phyloP scores from a whole-genome alignment of 106 monocot species.

The Dendrobium huoshanense region DNA sequence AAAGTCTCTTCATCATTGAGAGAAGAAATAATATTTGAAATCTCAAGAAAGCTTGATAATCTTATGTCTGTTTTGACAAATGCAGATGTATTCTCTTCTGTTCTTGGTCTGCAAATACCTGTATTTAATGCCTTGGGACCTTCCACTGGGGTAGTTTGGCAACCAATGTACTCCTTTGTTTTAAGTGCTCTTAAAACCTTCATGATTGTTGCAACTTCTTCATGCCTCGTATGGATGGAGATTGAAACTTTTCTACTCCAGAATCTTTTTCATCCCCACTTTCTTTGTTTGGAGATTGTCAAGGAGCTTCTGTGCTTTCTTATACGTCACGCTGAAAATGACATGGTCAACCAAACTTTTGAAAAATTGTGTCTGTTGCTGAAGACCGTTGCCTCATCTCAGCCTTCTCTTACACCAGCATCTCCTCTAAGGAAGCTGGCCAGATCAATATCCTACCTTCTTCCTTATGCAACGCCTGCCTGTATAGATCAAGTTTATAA shows the following conservation, averaged over 20 bases:
- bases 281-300: slow-evolving; percentile 60
- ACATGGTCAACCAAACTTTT: slow-evolving; percentile 29
- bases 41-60: slow-evolving; percentile 54
- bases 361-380: slow-evolving; percentile 39
- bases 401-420: slow-evolving; percentile 35
- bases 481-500: slow-evolving; percentile 50
- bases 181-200: slow-evolving; percentile 62
- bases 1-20: slow-evolving; percentile 46
- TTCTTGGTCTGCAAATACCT: slow-evolving; percentile 60
- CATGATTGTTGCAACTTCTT: slow-evolving; percentile 60
- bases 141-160: slow-evolving; percentile 38
- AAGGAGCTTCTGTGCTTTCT: slow-evolving; percentile 72
- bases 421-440: slow-evolving; percentile 59
- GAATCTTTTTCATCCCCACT: slow-evolving; percentile 81
- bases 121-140: slow-evolving; percentile 27
- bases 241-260: slow-evolving; percentile 54
- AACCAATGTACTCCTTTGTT: slow-evolving; percentile 43
- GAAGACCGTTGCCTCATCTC: slow-evolving; percentile 38
- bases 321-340: slow-evolving; percentile 57
- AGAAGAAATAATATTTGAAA: slow-evolving; percentile 53
- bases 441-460: slow-evolving; percentile 45
- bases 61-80: slow-evolving; percentile 44
- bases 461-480: slow-evolving; percentile 34
- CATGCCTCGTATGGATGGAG: slow-evolving; percentile 36
- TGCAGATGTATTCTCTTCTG: slow-evolving; percentile 49